phyloP scores from a whole-genome alignment of 768 basidiomycete genomes.

The Crassisporium funariophilum region DNA sequence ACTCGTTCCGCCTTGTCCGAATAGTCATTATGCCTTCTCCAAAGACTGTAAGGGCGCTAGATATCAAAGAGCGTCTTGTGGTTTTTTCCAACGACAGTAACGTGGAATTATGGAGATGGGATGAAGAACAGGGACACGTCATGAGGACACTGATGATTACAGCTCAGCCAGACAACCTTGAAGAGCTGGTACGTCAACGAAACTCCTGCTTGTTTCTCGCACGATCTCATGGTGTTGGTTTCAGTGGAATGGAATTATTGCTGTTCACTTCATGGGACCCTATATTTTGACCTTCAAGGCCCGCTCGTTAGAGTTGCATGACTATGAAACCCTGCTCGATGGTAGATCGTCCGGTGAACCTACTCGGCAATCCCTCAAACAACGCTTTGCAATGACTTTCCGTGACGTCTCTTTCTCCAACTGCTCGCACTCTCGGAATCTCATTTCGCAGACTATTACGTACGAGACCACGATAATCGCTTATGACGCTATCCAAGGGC shows the following conservation, averaged over 20 bases:
- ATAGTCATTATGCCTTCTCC: constrained; percentile 20
- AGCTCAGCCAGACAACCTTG: constrained; percentile 28
- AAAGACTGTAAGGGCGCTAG: constrained; percentile 37
- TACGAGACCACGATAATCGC: constrained; percentile 43
- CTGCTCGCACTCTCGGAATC: constrained; percentile 8
- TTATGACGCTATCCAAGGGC: constrained; percentile 48
- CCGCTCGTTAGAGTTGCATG: constrained; percentile 51
- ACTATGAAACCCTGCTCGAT: constrained; percentile 25
- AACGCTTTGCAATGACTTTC: constrained; percentile 37
- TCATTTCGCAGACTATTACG: constrained; percentile 5
- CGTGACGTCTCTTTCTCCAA: constrained; percentile 47
- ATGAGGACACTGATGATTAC: constrained; percentile 11
- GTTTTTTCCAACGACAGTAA: constrained; percentile 30
- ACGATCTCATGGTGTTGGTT: too few species aligned
- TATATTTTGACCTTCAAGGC: constrained; percentile 56
- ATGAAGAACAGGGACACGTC: constrained; percentile 12
- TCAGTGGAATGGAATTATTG: constrained; percentile 45
- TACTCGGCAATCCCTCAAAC: constrained; percentile 14
- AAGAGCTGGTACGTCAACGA: constrained; percentile 34
- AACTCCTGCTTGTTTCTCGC: neutral
- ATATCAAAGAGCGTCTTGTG: constrained; percentile 31
- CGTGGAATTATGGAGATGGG: constrained; percentile 44
- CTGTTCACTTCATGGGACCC: constrained; percentile 45
- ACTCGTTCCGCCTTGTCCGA: constrained; percentile 22
- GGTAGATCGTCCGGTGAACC: constrained; percentile 3